Base-by-base conservation (phyloP, 1,139 yeast species). In the Yamadazyma triangularis region DNA sequence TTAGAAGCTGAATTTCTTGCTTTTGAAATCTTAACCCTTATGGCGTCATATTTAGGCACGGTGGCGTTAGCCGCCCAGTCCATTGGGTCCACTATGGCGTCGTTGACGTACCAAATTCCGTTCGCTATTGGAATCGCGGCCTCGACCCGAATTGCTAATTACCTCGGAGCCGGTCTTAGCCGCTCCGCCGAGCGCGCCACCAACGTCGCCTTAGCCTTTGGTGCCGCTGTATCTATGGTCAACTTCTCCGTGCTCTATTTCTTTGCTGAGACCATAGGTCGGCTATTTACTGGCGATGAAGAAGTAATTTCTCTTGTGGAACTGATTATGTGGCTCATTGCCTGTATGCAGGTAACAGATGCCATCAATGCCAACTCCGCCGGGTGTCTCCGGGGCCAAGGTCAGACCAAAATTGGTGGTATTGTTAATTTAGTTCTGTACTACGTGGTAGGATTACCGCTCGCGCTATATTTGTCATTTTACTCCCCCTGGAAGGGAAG, bases 91-190 rank as follows among this genome's bases (percentile, higher is more conserved):
- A 73, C 79, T 1, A 65, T 73, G 64, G 79, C 78, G 1, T 62
- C 77, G 3, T 53, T 53, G 38, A 73, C 72, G 6, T 69, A 68
- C 40, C 74, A 68, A 41, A 65, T 75, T 16, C 80, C 81, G 20
- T 75, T 74, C 48, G 80, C 79, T 7, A 70, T 75, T 31, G 77
- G 79, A 4, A 75, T 75, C 45, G 80, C 80, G 3, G 65, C 77
- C 4, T 71, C 78, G 3, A 73, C 81, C 3, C 60, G 81, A 45
- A 71, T 75, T 38, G 80, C 80, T 18, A 74, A 74, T 44, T 74
- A 66, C 39, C 58, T 75, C 37, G 81, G 81, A 14, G 79, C 80
- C 9, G 74, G 71, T 5, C 51, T 73, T 31, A 68, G 65, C 4
- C 43, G 50, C 3, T 60, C 75, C 10, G 79, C 80, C 7, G 56